phyloP scores from a whole-genome alignment of 2,329 filamentous ascomycete genomes.

The Beauveria australis region DNA sequence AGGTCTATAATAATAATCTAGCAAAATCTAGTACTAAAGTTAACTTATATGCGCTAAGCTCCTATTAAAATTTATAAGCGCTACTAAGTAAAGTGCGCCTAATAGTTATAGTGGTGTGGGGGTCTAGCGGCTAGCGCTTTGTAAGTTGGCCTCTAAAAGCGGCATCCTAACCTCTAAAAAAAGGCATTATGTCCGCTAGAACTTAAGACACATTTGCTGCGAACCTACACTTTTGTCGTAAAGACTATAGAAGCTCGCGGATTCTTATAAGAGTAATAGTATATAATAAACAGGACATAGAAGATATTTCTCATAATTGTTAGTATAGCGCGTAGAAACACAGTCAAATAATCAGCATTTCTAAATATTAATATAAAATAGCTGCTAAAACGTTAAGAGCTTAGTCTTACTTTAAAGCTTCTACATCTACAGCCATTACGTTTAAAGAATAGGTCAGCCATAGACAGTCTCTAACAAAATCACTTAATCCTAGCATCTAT shows the following conservation, averaged over 20 bases:
- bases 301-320: too few species aligned
- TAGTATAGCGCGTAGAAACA: too few species aligned
- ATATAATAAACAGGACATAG: too few species aligned
- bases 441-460: neutral
- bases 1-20: neutral
- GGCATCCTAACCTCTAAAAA: constrained; percentile 7
- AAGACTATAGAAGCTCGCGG: too few species aligned
- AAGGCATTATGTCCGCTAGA: neutral
- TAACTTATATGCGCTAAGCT: neutral
- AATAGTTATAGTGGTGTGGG: neutral
- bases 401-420: neutral
- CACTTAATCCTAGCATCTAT: neutral
- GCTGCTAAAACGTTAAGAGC: neutral
- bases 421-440: neutral
- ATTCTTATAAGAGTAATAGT: too few species aligned
- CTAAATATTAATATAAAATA: neutral
- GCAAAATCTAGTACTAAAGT: neutral
- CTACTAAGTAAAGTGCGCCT: neutral
- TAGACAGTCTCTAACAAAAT: neutral
- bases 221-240: constrained; percentile 7
- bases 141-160: constrained; percentile 9
- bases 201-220: constrained; percentile 5
- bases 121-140: constrained; percentile 1
- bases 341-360: too few species aligned
- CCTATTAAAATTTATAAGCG: constrained; percentile 3